phyloP scores from a whole-genome alignment of 495 filamentous ascomycete species.

The Zalerion maritima region DNA sequence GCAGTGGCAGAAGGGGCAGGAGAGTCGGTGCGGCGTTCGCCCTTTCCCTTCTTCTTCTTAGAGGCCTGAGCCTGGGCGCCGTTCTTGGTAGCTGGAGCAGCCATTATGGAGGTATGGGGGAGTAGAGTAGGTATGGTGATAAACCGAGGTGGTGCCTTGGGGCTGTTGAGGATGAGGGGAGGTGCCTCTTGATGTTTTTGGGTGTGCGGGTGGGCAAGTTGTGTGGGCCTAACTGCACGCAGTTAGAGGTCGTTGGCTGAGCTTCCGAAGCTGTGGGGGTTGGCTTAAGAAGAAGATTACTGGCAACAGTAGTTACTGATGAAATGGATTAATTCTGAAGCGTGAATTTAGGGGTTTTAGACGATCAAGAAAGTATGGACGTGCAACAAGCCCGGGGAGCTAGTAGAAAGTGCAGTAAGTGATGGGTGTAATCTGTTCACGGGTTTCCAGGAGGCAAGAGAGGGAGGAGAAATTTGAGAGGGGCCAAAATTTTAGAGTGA shows the following conservation, averaged over 20 bases:
- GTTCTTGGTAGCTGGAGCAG: conserved; percentile 36
- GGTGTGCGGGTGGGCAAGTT: conserved; percentile 1
- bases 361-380: no score
- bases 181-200: conserved; percentile 1
- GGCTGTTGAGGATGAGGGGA: conserved; percentile 1
- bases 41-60: conserved; percentile 63
- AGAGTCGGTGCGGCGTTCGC: conserved; percentile 33
- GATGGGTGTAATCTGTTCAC: no score
- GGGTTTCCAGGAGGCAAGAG: no score
- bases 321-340: conserved; percentile 3
- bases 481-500: no score
- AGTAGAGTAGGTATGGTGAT: conserved; percentile 3
- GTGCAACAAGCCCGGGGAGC: no score
- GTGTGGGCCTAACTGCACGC: no score
- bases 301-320: conserved; percentile 5
- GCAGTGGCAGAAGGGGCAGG: conserved; percentile 26
- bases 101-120: conserved; percentile 21
- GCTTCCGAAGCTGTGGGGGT: not conserved
- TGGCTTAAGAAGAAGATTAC: not conserved
- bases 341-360: conserved; percentile 1
- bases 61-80: conserved; percentile 33
- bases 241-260: conserved; percentile 3
- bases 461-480: no score
- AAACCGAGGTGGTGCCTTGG: not conserved
- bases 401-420: no score